Conservation (phyloP, 148 eudicot genomes). For the Gaultheria prostrata region DNA sequence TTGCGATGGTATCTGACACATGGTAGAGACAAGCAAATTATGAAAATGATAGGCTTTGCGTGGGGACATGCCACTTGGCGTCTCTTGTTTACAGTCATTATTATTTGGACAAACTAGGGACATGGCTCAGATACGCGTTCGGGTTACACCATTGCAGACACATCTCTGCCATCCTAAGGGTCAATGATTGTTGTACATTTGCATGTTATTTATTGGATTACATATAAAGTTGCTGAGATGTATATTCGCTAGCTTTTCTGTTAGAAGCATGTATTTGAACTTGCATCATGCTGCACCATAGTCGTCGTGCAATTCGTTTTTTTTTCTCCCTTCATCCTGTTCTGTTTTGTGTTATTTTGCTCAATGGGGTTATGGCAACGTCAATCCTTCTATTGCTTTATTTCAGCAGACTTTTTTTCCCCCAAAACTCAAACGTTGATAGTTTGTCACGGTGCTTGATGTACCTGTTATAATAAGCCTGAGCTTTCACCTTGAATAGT, state of each 20-base stretch:
- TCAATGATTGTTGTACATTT: not conserved
- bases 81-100: not conserved
- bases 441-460: not conserved
- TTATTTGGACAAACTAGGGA: not conserved
- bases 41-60: not conserved
- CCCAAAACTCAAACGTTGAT: not conserved
- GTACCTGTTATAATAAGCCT: not conserved
- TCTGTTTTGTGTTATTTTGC: not conserved
- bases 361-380: not conserved
- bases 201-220: not conserved
- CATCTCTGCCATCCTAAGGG: not conserved
- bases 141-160: not conserved
- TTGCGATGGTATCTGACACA: not conserved
- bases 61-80: not conserved
- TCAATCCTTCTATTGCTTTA: not conserved
- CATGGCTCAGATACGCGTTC: not conserved
- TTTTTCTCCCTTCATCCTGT: not conserved
- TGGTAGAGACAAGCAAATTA: not conserved
- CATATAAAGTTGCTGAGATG: not conserved
- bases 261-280: conserved; percentile 2
- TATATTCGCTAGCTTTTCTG: not conserved
- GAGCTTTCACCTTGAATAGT: conserved; percentile 3
- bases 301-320: not conserved
- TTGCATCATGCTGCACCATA: not conserved
- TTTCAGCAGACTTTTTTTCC: not conserved